phyloP scores from a whole-genome alignment of 768 basidiomycete genomes.

The Leccinum longicurvipes region DNA sequence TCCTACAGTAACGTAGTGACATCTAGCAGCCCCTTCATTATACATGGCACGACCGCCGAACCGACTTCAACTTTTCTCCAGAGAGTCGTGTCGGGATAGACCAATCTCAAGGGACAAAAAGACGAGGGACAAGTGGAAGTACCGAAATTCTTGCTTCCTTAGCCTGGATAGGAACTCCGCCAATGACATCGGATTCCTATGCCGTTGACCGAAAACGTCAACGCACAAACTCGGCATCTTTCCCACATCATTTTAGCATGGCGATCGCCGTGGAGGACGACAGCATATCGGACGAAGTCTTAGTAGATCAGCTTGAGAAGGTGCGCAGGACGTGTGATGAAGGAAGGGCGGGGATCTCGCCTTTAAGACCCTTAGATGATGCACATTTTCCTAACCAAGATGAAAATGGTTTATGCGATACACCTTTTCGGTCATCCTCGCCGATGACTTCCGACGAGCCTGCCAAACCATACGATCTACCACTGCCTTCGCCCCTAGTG shows the following conservation, averaged over 20 bases:
- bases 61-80: constrained; percentile 11
- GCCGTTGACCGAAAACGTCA: background rate
- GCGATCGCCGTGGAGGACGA: constrained; percentile 51
- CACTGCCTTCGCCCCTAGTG: background rate
- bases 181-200: background rate
- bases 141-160: constrained; percentile 33
- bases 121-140: constrained; percentile 9
- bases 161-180: constrained; percentile 28
- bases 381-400: background rate
- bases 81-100: background rate
- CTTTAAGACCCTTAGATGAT: background rate
- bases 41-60: constrained; percentile 26
- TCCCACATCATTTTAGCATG: constrained; percentile 22
- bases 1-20: constrained; percentile 10
- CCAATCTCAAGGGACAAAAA: background rate
- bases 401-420: background rate
- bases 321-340: constrained; percentile 31
- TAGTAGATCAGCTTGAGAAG: constrained; percentile 46
- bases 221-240: background rate
- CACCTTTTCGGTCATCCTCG: background rate
- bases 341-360: background rate
- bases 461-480: background rate
- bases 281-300: constrained; percentile 46
- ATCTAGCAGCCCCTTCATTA: constrained; percentile 28
- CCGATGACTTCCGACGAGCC: background rate